phyloP scores from a whole-genome alignment of 371 early-diverging fungal genomes.

The Mortierella sp. region DNA sequence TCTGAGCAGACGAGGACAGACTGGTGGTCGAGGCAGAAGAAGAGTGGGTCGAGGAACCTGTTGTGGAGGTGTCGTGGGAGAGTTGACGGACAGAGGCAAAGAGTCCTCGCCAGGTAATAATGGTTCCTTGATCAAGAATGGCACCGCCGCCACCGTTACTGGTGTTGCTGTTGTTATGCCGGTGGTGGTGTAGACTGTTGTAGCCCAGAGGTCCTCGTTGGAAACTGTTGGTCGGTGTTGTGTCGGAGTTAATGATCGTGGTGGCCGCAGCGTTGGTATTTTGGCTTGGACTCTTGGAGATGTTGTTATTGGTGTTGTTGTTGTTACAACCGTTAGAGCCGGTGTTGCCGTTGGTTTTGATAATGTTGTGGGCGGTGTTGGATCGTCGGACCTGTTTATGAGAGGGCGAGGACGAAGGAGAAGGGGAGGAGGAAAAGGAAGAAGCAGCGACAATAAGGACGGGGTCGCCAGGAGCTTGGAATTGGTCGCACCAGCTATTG shows the following conservation, averaged over 20 bases:
- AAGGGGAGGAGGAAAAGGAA: background rate
- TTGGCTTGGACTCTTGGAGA: constrained; percentile 22
- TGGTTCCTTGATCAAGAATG: constrained; percentile 18
- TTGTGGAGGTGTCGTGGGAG: constrained; percentile 27
- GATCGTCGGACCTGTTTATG: background rate
- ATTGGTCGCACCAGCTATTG: background rate
- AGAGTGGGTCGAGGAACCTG: constrained; percentile 22
- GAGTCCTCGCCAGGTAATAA: constrained; percentile 31
- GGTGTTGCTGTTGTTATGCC: background rate
- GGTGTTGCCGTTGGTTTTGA: background rate
- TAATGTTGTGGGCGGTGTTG: background rate
- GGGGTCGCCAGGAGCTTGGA: background rate
- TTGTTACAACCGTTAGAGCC: background rate
- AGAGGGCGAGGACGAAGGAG: background rate
- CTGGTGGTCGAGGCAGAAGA: constrained; percentile 17
- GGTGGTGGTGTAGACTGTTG: constrained; percentile 7
- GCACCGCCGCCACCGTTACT: constrained; percentile 7
- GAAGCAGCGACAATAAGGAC: background rate
- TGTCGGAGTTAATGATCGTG: background rate
- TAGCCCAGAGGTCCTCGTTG: background rate
- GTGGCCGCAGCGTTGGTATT: background rate
- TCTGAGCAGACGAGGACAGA: constrained; percentile 1
- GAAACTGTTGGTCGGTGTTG: background rate
- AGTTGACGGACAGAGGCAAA: constrained; percentile 36
- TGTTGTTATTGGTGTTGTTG: background rate